phyloP scores from a whole-genome alignment of 139 green algal genomes.

The Pseudopediastrum boryanum region DNA sequence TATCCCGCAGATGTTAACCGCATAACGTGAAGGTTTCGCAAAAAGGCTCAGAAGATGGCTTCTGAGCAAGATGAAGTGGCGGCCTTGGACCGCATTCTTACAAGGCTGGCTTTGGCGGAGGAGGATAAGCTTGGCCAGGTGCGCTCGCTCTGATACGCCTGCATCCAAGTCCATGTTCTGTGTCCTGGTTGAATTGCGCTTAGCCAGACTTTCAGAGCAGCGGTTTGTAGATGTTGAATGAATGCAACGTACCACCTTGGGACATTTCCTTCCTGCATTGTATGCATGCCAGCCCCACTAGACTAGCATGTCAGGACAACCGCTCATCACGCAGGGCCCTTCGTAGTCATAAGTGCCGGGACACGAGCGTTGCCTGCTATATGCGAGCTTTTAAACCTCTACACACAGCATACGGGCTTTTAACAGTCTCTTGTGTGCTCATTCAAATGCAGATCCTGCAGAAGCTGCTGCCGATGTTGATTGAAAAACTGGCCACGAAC shows the following conservation, averaged over 20 bases:
- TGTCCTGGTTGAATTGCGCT: too few species aligned
- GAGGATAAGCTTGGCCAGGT: slow-evolving; percentile 82
- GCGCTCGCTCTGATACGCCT: background rate
- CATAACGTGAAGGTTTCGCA: background rate
- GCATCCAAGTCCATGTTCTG: background rate
- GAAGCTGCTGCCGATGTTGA: slow-evolving; percentile 23
- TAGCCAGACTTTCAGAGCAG: too few species aligned
- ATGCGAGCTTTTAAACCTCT: too few species aligned
- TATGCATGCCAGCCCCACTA: too few species aligned
- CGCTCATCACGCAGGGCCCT: background rate
- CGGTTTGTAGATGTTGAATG: too few species aligned
- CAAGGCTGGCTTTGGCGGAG: slow-evolving; percentile 79
- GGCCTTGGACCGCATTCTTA: slow-evolving; percentile 79
- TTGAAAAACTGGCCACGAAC: slow-evolving; percentile 13
- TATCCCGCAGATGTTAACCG: background rate
- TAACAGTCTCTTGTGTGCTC: background rate
- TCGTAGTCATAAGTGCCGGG: background rate
- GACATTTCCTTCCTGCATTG: too few species aligned
- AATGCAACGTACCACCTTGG: too few species aligned
- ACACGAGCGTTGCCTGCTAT: background rate
- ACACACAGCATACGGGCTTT: too few species aligned
- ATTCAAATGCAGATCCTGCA: slow-evolving; percentile 17
- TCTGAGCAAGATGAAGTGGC: slow-evolving; percentile 71
- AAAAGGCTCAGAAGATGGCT: slow-evolving; percentile 1
- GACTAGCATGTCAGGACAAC: too few species aligned